phyloP scores from a whole-genome alignment of 2,329 filamentous ascomycete species.

The Seiridium cupressi region DNA sequence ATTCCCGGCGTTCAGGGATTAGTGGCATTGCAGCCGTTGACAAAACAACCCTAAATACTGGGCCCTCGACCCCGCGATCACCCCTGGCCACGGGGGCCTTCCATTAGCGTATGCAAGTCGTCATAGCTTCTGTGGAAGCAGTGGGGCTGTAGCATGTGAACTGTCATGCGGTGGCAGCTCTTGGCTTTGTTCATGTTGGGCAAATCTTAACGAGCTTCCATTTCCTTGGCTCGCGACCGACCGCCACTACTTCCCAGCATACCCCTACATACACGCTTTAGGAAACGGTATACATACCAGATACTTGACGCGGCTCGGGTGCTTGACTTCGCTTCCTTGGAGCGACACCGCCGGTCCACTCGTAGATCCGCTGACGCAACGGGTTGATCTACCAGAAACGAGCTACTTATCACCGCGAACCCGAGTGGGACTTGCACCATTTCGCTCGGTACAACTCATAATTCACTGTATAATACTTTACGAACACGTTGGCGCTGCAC shows the following conservation, averaged over 20 bases:
- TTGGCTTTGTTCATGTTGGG: too few relatives aligned
- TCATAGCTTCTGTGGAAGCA: neutral
- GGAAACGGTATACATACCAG: too few relatives aligned
- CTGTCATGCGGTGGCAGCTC: neutral
- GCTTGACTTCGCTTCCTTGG: neutral
- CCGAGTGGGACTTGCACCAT: neutral
- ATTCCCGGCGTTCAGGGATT: neutral
- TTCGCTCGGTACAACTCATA: neutral
- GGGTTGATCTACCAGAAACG: constrained; percentile 1
- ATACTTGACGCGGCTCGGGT: too few relatives aligned
- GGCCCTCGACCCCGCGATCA: neutral
- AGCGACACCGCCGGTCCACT: neutral
- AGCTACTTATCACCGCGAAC: neutral
- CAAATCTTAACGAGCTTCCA: too few relatives aligned
- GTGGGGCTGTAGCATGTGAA: neutral
- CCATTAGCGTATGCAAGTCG: neutral
- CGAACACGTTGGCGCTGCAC: constrained; percentile 5
- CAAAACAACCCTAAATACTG: neutral
- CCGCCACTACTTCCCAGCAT: too few relatives aligned
- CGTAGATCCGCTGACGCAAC: constrained; percentile 2
- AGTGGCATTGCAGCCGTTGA: neutral
- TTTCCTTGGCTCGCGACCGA: too few relatives aligned
- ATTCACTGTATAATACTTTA: neutral
- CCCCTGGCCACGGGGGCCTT: neutral
- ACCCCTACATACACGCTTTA: too few relatives aligned